Evolutionary conservation across 495 filamentous ascomycete species (phyloP), one percentile per base, ranked within the genome.

Genomic region (Hyaloscypha bicolor): DNA sequence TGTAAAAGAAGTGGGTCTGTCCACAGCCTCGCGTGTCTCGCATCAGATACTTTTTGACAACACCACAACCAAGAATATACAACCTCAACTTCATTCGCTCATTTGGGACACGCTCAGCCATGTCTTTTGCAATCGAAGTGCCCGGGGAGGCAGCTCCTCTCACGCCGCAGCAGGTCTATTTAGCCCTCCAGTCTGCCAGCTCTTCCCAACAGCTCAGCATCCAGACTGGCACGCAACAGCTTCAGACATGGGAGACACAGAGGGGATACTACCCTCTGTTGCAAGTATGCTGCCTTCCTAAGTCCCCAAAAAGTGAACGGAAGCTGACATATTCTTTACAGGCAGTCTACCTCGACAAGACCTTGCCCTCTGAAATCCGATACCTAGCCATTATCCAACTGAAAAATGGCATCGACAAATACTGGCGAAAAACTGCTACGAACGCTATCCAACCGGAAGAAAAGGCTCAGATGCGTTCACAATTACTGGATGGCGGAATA

Each of bases 361-460:
- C 84, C 6, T 79, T 94, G 1, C 91, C 93, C 12, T 72, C 82
- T 16, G 88, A 94, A 70, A 83, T 92, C 52, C 90, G 95, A 60
- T 92, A 95, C 75, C 85, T 97, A n/a, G 88, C 93, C 21, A 88
- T 97, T 60, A 97, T 97, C 67, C 91, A 96, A 73, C 80, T 99
- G 62, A 97, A 97, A 75, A 97, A 97, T 76, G 95, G 93, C 31
- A 92, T 97, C 73, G 94, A 97, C 72, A 93, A 90, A 75, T 93
- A 92, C 76, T 99, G 95, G 95, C 85, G 95, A 51, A 90, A 87
- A 72, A 88, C 86, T 4, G 84, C 90, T 19, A 81, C 75, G 68
- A 89, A 89, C 76, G 85, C 90, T 33, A 91, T 97, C 51, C 81
- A 76, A 9, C 88, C 91, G 67, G 85, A 88, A 11, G 88, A 96